Percentiles rank a stretch among this genome's conserved stretches.
Evolutionary conservation across 495 filamentous ascomycete genomes (phyloP).

Genomic region (Polyplosphaeria fusca): DNA sequence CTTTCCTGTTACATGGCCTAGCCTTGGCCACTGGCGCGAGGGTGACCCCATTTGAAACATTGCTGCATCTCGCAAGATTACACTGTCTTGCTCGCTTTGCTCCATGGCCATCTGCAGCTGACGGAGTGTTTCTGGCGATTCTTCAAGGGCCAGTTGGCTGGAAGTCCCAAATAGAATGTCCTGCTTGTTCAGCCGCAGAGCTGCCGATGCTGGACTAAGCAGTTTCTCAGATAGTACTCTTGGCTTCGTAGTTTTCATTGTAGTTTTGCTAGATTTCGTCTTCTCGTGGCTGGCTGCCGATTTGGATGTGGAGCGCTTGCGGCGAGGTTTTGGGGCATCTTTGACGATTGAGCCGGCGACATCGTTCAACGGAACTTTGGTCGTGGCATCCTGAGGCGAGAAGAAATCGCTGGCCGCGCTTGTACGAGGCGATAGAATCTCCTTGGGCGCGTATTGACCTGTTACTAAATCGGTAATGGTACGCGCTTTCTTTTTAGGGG

Average conservation of each 20-base stretch:
- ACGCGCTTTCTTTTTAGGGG: conserved; percentile 66
- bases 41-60: not conserved
- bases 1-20: conserved; percentile 16
- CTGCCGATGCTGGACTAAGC: conserved; percentile 70
- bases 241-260: conserved; percentile 46
- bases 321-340: conserved; percentile 12
- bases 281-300: conserved; percentile 15
- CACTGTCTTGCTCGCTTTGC: conserved; percentile 48
- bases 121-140: conserved; percentile 64
- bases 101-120: conserved; percentile 69
- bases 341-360: not conserved
- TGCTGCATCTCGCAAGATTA: not conserved
- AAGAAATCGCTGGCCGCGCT: conserved; percentile 32
- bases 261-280: conserved; percentile 39
- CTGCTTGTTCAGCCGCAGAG: conserved; percentile 65
- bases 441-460: conserved; percentile 59
- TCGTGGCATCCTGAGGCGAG: conserved; percentile 4
- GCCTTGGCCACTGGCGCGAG: not conserved
- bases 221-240: conserved; percentile 51
- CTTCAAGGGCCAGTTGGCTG: conserved; percentile 77
- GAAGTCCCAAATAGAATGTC: conserved; percentile 89
- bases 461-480: conserved; percentile 86
- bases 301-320: conserved; percentile 23
- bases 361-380: conserved; percentile 18
- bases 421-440: conserved; percentile 17